Base-by-base conservation (phyloP, 192 early-diverging fungal species). In the Coemansia sp. region DNA sequence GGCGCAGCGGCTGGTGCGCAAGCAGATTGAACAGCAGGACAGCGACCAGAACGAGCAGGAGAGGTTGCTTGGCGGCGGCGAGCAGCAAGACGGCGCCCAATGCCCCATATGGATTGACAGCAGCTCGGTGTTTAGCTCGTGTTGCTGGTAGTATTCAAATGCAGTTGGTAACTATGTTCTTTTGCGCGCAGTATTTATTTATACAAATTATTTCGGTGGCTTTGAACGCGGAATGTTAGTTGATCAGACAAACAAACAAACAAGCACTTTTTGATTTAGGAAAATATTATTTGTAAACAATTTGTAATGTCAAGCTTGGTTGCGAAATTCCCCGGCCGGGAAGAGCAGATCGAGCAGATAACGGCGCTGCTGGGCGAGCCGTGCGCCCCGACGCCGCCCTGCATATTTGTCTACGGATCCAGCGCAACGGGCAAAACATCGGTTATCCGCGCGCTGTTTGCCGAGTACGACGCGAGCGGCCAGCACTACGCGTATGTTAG, bases 341-440 rank as follows among this genome's bases (percentile, higher is more conserved):
- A 57, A 27, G 66, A 73, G 19, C 67, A 81, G 47, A 58, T 76
- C 47, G 73, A 64, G 43, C 69, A 69, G 37, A 66, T 81, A 8
- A 32, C 73, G 37, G 38, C 70, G 10, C 41, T 81, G 12, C 58
- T 81, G 24, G 79, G 79, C 15, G 62, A 72, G 37, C 58, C 58
- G 45, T 63, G 56, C 69, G 81, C 75, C 38, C 66, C 76, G 7
- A 57, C 72, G 8, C 81, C 81, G 3, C 72, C 76, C 2, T 67
- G 63, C 10, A 70, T 89, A 32, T 85, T 88, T 64, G 65, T 87
- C 0, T 85, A 77, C 27, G 88, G 88, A 15, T 81, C 67, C 24
- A 69, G 77, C 19, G 81, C 77, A 9, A 88, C 85, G 2, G 88
- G 86, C 19, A 89, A 89, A 48, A 86, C 86, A 2, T n/a, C 71